Percentiles rank a stretch among this genome's conserved stretches.
Evolutionary conservation across 2,329 filamentous ascomycete genomes (phyloP).

Genomic region (Lasiodiplodia theobromae): DNA sequence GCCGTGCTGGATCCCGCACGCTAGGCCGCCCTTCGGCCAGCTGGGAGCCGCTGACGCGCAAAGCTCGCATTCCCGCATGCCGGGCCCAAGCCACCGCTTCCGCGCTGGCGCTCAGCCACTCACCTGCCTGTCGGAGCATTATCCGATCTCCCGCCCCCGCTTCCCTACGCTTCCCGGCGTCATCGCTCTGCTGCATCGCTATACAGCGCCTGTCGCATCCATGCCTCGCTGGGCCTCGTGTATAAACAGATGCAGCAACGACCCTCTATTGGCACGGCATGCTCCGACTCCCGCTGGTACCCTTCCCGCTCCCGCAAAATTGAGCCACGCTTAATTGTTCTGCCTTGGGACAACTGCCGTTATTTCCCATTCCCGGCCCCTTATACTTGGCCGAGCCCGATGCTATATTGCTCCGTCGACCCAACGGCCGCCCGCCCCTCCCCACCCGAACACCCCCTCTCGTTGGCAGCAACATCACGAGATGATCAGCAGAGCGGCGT

Average conservation of each 20-base stretch:
- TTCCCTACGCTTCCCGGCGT: slow-evolving; percentile 4
- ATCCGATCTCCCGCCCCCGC: slow-evolving; percentile 24
- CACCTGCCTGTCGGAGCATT: slow-evolving; percentile 13
- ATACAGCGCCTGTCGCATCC: slow-evolving; percentile 9
- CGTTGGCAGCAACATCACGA: not conserved
- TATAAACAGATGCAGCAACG: slow-evolving; percentile 18
- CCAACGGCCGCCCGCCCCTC: not conserved
- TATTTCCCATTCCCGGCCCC: not conserved
- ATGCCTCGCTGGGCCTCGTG: not conserved
- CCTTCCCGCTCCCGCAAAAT: slow-evolving; percentile 27
- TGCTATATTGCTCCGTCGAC: slow-evolving; percentile 1
- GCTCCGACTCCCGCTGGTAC: slow-evolving; percentile 10
- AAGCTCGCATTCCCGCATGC: slow-evolving; percentile 12
- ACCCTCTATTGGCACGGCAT: slow-evolving; percentile 2
- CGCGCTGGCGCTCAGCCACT: slow-evolving; percentile 23
- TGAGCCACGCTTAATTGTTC: not conserved
- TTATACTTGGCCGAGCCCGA: slow-evolving; percentile 16
- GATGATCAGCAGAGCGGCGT: slow-evolving; percentile 18
- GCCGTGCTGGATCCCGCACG: slow-evolving; percentile 10
- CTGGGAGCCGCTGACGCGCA: slow-evolving; percentile 6
- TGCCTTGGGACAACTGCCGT: not conserved
- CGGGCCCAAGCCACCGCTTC: slow-evolving; percentile 12
- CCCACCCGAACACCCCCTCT: not conserved
- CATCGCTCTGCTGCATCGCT: slow-evolving; percentile 11
- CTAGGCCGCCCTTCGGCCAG: slow-evolving; percentile 14